Evolutionary conservation across 2,329 filamentous ascomycete genomes (phyloP).

Genomic region (Monosporascus sp.): DNA sequence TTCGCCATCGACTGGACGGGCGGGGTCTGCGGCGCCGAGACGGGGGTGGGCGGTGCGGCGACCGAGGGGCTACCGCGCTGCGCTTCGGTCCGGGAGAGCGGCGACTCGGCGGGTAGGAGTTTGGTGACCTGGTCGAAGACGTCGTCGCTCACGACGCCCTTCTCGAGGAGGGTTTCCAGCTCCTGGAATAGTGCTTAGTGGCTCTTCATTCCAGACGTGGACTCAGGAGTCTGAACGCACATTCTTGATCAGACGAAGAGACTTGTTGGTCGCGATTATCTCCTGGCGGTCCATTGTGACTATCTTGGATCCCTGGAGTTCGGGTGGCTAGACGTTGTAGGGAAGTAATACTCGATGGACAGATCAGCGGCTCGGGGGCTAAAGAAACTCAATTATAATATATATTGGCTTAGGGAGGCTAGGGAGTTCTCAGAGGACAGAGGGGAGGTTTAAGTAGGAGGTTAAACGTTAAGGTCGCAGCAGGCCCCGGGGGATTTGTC

Average conservation of each 20-base stretch:
- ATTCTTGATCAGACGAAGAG: conserved; percentile 80
- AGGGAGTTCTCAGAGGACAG: background rate
- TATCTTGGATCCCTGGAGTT: conserved; percentile 30
- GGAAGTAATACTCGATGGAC: background rate
- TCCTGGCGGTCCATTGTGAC: conserved; percentile 48
- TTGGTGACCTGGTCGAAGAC: conserved; percentile 70
- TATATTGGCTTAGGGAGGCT: too few species aligned
- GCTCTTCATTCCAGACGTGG: background rate
- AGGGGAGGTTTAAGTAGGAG: background rate
- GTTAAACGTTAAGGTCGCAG: too few species aligned
- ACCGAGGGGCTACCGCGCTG: conserved; percentile 25
- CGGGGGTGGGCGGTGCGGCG: conserved; percentile 3
- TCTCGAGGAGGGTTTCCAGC: conserved; percentile 82
- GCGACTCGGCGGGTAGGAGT: conserved; percentile 68
- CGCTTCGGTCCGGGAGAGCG: conserved; percentile 44
- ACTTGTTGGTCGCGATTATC: conserved; percentile 71
- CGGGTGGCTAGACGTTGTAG: background rate
- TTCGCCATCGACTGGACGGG: conserved; percentile 35
- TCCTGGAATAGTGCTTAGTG: conserved; percentile 53
- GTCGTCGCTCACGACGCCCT: conserved; percentile 68
- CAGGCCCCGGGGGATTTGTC: background rate
- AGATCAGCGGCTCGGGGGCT: too few species aligned
- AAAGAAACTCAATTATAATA: background rate
- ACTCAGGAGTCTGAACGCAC: conserved; percentile 42
- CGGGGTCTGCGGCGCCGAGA: conserved; percentile 11